Evolutionary conservation across 257 asterid species (phyloP).

Genomic region (Fraxinus quadrangulata): DNA sequence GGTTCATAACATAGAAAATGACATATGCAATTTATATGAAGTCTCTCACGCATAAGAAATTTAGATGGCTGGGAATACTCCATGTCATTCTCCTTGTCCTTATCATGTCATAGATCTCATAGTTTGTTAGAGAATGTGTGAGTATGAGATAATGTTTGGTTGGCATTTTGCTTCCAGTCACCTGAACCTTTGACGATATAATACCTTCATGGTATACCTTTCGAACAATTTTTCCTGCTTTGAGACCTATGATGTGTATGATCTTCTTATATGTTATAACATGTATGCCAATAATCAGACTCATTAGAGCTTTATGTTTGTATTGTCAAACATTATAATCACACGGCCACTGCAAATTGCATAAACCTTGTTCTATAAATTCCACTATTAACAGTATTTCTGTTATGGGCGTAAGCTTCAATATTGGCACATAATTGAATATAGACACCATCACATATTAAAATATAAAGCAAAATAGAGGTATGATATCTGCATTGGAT

Average conservation of each 20-base stretch:
- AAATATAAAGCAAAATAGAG: background rate
- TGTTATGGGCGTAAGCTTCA: background rate
- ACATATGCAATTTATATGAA: background rate
- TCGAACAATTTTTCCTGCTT: background rate
- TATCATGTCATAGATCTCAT: background rate
- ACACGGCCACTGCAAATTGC: background rate
- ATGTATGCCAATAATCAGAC: background rate
- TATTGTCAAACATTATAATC: conserved; percentile 16
- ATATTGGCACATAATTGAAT: background rate
- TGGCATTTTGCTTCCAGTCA: background rate
- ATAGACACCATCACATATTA: background rate
- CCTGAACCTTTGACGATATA: background rate
- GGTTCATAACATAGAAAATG: background rate
- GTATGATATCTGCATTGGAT: background rate
- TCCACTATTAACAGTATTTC: background rate
- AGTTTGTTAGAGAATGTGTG: background rate
- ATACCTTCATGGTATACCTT: background rate
- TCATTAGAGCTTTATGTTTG: background rate
- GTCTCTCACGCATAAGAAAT: background rate
- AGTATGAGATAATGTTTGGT: background rate
- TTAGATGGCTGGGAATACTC: background rate
- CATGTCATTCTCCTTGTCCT: background rate
- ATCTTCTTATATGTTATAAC: background rate
- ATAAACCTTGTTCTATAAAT: background rate
- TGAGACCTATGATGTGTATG: background rate